Conservation (phyloP, 108 stramenopile species). For the Cylindrotheca fusiformis region DNA sequence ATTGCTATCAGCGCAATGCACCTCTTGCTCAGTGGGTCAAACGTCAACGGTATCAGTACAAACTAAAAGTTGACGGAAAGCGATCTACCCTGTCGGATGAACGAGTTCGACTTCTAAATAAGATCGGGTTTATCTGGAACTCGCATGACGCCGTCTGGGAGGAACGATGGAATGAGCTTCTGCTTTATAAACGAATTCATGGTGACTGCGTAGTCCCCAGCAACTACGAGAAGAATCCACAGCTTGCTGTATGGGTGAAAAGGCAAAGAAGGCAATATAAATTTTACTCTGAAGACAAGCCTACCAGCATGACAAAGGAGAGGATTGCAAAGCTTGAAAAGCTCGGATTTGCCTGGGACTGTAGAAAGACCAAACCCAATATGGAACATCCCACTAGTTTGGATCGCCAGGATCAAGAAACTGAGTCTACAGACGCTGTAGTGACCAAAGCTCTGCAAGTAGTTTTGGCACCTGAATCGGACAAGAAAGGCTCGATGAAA, state of each 20-base stretch:
- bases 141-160: conserved; percentile 40
- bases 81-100: conserved; percentile 42
- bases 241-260: conserved; percentile 51
- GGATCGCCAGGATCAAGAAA: not conserved
- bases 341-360: conserved; percentile 55
- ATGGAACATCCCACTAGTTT: not conserved
- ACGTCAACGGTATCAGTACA: conserved; percentile 52
- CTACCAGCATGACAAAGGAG: conserved; percentile 42
- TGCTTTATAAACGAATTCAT: conserved; percentile 14
- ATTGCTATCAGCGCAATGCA: conserved; percentile 15
- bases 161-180: conserved; percentile 29
- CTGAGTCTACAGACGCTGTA: not conserved
- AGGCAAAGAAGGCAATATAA: conserved; percentile 56
- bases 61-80: conserved; percentile 43
- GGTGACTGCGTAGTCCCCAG: conserved; percentile 45
- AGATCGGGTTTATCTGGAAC: conserved; percentile 53
- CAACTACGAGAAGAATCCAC: conserved; percentile 34
- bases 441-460: not conserved
- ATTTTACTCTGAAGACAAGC: conserved; percentile 36
- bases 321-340: conserved; percentile 33
- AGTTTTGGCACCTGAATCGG: conserved; percentile 7
- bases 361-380: conserved; percentile 15
- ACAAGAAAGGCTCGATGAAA: not conserved
- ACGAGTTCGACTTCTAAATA: conserved; percentile 38
- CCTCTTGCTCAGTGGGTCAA: conserved; percentile 49